Percentiles rank a stretch among this genome's conserved stretches.
Evolutionary conservation across 192 early-diverging fungal species (phyloP).

Genomic region (Phlyctochytrium arcticum): DNA sequence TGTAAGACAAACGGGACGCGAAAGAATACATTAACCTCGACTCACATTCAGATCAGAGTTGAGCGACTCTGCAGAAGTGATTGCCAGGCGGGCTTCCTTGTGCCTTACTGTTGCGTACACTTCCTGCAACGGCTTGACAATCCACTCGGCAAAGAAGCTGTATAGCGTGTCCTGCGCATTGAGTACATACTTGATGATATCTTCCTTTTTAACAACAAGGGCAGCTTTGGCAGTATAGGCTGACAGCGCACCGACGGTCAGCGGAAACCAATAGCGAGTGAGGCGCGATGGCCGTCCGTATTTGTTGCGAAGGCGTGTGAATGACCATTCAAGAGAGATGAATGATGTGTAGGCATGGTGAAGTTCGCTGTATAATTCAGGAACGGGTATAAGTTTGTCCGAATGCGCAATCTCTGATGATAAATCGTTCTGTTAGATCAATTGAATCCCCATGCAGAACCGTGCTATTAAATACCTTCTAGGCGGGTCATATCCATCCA

Average conservation of each 20-base stretch:
- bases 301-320: constrained; percentile 20
- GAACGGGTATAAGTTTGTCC: constrained; percentile 1
- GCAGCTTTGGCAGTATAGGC: constrained; percentile 35
- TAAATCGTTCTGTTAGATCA: background rate
- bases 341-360: constrained; percentile 4
- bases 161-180: constrained; percentile 51
- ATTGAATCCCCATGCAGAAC: background rate
- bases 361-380: constrained; percentile 8
- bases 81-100: constrained; percentile 67
- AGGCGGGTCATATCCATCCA: constrained; percentile 10
- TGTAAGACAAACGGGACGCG: background rate
- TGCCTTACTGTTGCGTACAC: constrained; percentile 80
- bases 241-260: constrained; percentile 40
- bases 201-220: constrained; percentile 27
- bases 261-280: constrained; percentile 71
- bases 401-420: background rate
- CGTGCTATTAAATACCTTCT: constrained; percentile 12
- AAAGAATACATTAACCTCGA: constrained; percentile 1
- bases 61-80: constrained; percentile 72
- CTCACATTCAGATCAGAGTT: constrained; percentile 71
- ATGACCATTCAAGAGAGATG: constrained; percentile 21
- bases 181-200: constrained; percentile 43
- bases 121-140: constrained; percentile 66
- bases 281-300: constrained; percentile 56
- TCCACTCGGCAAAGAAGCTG: constrained; percentile 72